phyloP scores from a whole-genome alignment of 2,329 filamentous ascomycete genomes.

The Fusarium sp. region DNA sequence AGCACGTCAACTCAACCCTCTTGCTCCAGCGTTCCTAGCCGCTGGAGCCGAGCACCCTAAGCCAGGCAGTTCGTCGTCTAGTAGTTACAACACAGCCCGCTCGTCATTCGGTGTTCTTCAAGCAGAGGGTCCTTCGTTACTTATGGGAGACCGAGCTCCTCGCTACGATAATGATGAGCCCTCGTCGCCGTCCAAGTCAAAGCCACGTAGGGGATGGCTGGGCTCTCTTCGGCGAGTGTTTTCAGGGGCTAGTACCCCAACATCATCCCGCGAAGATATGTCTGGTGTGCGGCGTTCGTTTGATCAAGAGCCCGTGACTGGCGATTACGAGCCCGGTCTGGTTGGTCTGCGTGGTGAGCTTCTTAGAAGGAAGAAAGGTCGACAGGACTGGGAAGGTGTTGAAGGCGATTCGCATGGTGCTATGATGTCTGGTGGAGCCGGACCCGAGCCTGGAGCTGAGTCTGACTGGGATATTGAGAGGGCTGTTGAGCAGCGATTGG shows the following conservation, averaged over 20 bases:
- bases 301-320: slow-evolving; percentile 47
- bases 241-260: slow-evolving; percentile 51
- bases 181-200: slow-evolving; percentile 66
- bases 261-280: slow-evolving; percentile 43
- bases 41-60: slow-evolving; percentile 45
- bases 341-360: slow-evolving; percentile 58
- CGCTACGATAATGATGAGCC: slow-evolving; percentile 52
- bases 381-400: slow-evolving; percentile 62
- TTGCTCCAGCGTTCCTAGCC: slow-evolving; percentile 41
- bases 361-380: slow-evolving; percentile 64
- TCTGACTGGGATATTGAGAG: slow-evolving; percentile 82
- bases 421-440: slow-evolving; percentile 44
- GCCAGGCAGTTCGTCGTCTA: slow-evolving; percentile 53
- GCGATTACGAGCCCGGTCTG: slow-evolving; percentile 57
- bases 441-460: slow-evolving; percentile 53
- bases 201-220: slow-evolving; percentile 69
- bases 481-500: slow-evolving; percentile 74
- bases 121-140: slow-evolving; percentile 61
- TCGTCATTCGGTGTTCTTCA: slow-evolving; percentile 62
- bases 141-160: slow-evolving; percentile 48
- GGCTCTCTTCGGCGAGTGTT: slow-evolving; percentile 74
- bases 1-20: slow-evolving; percentile 48
- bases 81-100: slow-evolving; percentile 63
- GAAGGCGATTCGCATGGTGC: slow-evolving; percentile 15
- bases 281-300: slow-evolving; percentile 45